phyloP scores from a whole-genome alignment of 169 alveolate genomes.

The Plasmodium sp. region DNA sequence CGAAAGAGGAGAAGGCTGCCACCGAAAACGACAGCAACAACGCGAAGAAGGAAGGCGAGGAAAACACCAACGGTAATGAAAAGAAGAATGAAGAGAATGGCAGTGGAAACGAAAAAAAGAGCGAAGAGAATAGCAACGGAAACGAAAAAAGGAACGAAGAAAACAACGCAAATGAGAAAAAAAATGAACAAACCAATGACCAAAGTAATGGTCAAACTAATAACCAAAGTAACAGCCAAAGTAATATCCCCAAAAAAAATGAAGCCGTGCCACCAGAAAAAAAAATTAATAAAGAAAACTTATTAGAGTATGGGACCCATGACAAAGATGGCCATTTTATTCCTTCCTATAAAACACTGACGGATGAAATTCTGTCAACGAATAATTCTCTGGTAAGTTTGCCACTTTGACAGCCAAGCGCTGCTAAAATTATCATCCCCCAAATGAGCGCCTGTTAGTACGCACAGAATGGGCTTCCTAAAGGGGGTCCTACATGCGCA shows the following conservation, averaged over 20 bases:
- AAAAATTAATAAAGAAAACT: constrained; percentile 58
- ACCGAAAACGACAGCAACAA: neutral
- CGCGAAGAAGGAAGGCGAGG: constrained; percentile 3
- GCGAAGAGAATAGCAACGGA: neutral
- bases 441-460: neutral
- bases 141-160: constrained; percentile 7
- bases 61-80: neutral
- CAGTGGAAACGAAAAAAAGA: neutral
- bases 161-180: neutral
- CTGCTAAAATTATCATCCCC: neutral
- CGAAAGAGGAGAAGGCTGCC: constrained; percentile 8
- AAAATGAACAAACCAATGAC: neutral
- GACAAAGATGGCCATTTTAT: constrained; percentile 54
- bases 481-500: neutral
- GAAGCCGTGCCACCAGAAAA: constrained; percentile 8
- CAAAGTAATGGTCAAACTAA: neutral
- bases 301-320: constrained; percentile 65
- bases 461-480: neutral
- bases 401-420: neutral
- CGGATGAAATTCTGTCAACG: constrained; percentile 61
- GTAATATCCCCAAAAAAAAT: neutral
- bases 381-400: constrained; percentile 41
- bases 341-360: constrained; percentile 66
- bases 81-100: constrained; percentile 2
- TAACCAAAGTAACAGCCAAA: neutral